Evolutionary conservation across 1,139 yeast genomes (phyloP), one percentile per base, ranked within the genome.

Genomic region (Debaryomyces fabryi): DNA sequence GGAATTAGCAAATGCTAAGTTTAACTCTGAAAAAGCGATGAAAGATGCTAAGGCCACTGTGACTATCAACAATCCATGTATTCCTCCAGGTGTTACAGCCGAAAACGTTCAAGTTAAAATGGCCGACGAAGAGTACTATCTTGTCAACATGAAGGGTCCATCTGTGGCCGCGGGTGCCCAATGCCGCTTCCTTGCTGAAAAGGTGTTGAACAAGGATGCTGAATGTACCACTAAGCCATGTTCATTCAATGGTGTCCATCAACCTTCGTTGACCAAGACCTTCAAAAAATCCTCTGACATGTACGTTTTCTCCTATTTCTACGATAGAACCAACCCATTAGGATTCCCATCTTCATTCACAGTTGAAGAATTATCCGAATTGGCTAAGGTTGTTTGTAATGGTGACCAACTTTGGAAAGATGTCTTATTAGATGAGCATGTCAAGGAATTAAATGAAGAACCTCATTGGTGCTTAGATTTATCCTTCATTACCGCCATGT

Each of bases 391-490:
- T 54, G 98, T 93, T 23, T 93, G 99, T 70, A 79, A 82, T 39
- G 99, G 99, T 41, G 82, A 82, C 53, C 72, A 76, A 1, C 74
- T 82, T 39, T 92, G 97, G 95, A 74, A 79, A 48, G 79, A 82
- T 44, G 82, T 62, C 52, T 81, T 65, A 44, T 76, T 86, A 52
- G 85, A 80, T 46, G 91, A 85, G 10, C 88, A 91, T 29, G 68
- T 89, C 43, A 74, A 76, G 45, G 82, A 82, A 53, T 79, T 95
- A 55, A 72, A 77, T 53, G 79, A 80, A 48, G 95, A 91, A 66
- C 97, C 98, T 42, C 86, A 86, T 61, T 92, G 97, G 96, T 93
- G 99, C 71, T 71, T 88, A 61, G 99, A 93, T 64, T 77, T 93
- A 55, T 84, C 92, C 24, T 93, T 89, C 78, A 92, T 93, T 78